Evolutionary conservation across 2,329 filamentous ascomycete genomes (phyloP).

Genomic region (Fusarium buxicola): DNA sequence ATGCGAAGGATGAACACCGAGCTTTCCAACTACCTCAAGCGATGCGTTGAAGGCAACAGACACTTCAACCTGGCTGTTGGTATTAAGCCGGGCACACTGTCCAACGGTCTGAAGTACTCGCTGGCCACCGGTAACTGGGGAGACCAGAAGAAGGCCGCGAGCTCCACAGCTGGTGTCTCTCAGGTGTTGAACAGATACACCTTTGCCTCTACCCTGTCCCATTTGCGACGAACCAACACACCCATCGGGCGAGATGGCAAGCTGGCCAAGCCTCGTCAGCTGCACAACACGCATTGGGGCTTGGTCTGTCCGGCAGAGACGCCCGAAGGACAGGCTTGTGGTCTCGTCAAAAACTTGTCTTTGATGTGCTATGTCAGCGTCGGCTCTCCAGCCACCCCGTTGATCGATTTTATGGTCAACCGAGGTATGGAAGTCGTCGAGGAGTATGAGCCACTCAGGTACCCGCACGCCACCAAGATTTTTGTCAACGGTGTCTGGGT

Average conservation of each 20-base stretch:
- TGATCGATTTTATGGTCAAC: conserved; percentile 86
- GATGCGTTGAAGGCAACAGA: conserved; percentile 87
- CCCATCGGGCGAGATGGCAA: conserved; percentile 97
- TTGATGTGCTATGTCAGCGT: conserved; percentile 99
- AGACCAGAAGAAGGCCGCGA: conserved; percentile 98
- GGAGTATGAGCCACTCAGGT: conserved; percentile 88
- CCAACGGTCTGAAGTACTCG: conserved; percentile 95
- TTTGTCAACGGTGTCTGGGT: conserved; percentile 99
- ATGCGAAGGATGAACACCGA: conserved; percentile 93
- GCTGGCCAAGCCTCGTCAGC: conserved; percentile 95
- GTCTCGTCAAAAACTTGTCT: conserved; percentile 96
- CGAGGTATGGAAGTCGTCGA: conserved; percentile 96
- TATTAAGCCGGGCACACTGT: conserved; percentile 90
- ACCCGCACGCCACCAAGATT: conserved; percentile 94
- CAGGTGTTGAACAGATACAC: conserved; percentile 99
- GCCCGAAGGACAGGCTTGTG: conserved; percentile 97
- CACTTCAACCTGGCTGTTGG: conserved; percentile 93
- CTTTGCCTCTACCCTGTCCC: conserved; percentile 94
- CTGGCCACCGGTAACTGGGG: conserved; percentile 99
- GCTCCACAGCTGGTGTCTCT: conserved; percentile 94
- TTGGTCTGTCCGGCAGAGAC: conserved; percentile 98
- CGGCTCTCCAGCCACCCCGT: conserved; percentile 91
- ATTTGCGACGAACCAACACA: conserved; percentile 97
- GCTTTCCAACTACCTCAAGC: conserved; percentile 89
- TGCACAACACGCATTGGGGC: conserved; percentile 96